Conservation (phyloP, 2,329 filamentous ascomycete genomes). For the Thielaviopsis musarum region DNA sequence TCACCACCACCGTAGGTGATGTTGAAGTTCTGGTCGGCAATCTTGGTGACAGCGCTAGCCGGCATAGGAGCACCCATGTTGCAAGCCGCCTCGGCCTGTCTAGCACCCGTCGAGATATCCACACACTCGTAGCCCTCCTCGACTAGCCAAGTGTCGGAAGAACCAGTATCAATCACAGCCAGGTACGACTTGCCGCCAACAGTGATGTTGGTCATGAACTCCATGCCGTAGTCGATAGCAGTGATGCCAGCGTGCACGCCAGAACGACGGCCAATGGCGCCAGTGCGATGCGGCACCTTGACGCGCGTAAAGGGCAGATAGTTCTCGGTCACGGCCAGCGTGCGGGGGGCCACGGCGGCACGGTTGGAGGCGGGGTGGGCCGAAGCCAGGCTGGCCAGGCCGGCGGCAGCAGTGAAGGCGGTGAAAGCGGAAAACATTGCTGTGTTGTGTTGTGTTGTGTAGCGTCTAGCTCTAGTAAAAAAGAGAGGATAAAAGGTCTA, state of each 20-base stretch:
- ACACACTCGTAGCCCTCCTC: constrained; percentile 1
- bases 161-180: constrained; percentile 6
- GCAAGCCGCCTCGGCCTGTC: neutral
- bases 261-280: neutral
- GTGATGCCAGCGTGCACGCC: neutral
- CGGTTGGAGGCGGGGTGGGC: neutral
- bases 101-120: neutral
- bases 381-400: neutral
- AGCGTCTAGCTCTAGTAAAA: neutral
- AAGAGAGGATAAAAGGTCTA: neutral
- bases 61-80: neutral
- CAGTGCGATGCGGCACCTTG: neutral
- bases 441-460: neutral
- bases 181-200: constrained; percentile 5
- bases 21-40: constrained; percentile 6
- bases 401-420: neutral
- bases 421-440: neutral
- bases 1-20: constrained; percentile 4
- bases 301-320: neutral
- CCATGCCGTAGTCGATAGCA: neutral
- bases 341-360: neutral
- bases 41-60: neutral
- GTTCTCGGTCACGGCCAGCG: neutral
- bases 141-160: constrained; percentile 13
- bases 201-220: constrained; percentile 2